Evolutionary conservation across 192 early-diverging fungal species (phyloP), one percentile per base, ranked within the genome.

Genomic region (Podila clonocystis): DNA sequence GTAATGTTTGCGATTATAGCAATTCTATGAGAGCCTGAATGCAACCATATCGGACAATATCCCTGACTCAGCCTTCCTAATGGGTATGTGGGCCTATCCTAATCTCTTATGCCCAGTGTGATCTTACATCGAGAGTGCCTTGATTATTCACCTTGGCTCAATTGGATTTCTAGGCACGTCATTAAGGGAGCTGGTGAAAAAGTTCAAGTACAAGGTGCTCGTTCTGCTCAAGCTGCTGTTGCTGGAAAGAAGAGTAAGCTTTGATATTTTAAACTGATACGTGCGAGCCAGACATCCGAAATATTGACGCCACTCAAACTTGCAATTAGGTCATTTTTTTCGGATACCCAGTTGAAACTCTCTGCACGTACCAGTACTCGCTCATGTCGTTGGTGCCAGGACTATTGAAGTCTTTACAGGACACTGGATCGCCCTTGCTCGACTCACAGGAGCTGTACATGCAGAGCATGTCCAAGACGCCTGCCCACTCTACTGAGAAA

Each of bases 291-390:
- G 0, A 5, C 30, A n/a, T 36, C 7, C 26, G 4, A 29, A 19
- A 30, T 50, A 29, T 4, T 33, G 34, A 26, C 19, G 9, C 36
- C 22, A 31, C 31, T 52, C 45, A 36, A 49, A 58, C 34, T 59
- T 12, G 20, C 33, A 22, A 17, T 13, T 82, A 93, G 91, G 85
- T 94, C 52, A 70, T 95, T 58, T 95, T 95, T 75, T 95, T 93
- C 84, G 94, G 94, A n/a, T 90, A 91, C 48, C 90, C 91, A 55
- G 94, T 95, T 7, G 94, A 95, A 66, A 83, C 86, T 31, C 73
- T 95, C 13, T 94, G 91, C 57, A 91, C 91, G 9, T 94, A 92
- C 74, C 92, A 95, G 73, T 95, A 95, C 73, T 89, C 89, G 30
- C 72, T 95, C 49, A 87, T 94, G 12, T 94, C 92, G 0, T 69